phyloP scores from a whole-genome alignment of 495 filamentous ascomycete genomes.

The Penicillium mononematosum region DNA sequence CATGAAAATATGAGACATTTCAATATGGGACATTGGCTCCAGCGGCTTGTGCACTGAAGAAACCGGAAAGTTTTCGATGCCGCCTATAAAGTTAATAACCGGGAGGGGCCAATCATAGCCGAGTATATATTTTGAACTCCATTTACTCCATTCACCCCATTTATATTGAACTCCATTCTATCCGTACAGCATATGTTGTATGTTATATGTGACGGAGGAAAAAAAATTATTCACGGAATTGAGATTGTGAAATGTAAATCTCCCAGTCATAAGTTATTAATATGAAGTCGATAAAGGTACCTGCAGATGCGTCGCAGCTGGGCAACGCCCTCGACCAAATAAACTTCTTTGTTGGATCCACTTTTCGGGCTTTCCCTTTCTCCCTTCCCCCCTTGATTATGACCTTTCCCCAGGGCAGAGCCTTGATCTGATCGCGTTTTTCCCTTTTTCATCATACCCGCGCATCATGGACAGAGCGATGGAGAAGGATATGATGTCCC shows the following conservation, averaged over 20 bases:
- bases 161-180: no score
- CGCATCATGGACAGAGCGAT: not conserved
- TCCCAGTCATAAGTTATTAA: no score
- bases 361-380: not conserved
- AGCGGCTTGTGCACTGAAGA: not conserved
- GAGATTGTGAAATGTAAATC: no score
- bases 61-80: not conserved
- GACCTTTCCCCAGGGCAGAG: not conserved
- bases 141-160: not conserved
- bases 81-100: not conserved
- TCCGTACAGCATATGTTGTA: no score
- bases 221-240: no score
- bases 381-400: not conserved
- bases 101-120: not conserved
- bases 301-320: not conserved
- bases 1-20: not conserved
- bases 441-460: not conserved
- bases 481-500: slow-evolving; percentile 22
- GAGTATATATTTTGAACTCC: not conserved
- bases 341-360: not conserved
- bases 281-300: not conserved
- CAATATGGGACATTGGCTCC: not conserved
- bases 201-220: no score
- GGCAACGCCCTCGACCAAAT: not conserved
- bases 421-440: not conserved